phyloP scores from a whole-genome alignment of 116 monocot genomes.

The Zostera marina region DNA sequence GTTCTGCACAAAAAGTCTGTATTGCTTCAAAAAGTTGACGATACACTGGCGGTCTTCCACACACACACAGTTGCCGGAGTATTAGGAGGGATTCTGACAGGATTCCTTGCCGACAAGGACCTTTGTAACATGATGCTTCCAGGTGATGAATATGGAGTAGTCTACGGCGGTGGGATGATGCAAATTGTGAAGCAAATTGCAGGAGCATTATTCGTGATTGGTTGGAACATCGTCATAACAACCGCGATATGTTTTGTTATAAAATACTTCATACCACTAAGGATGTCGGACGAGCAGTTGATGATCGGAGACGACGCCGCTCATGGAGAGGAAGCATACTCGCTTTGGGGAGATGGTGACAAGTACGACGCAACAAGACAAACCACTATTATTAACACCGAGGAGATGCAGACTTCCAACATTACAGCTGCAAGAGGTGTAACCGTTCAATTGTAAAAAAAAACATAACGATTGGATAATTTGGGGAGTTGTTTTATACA shows the following conservation, averaged over 20 bases:
- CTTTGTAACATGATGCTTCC: slow-evolving; percentile 6
- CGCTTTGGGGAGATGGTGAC: slow-evolving; percentile 21
- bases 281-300: slow-evolving; percentile 16
- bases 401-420: background rate
- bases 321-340: slow-evolving; percentile 14
- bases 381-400: background rate
- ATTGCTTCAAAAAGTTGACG: slow-evolving; percentile 43
- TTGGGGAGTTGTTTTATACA: no score
- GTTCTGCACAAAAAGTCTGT: slow-evolving; percentile 17
- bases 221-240: slow-evolving; percentile 21
- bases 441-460: slow-evolving; percentile 8
- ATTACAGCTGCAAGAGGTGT: slow-evolving; percentile 7
- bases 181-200: slow-evolving; percentile 19
- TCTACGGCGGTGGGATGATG: slow-evolving; percentile 15
- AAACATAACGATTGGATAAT: background rate
- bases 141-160: slow-evolving; percentile 1
- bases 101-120: slow-evolving; percentile 5
- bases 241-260: slow-evolving; percentile 11
- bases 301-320: slow-evolving; percentile 18
- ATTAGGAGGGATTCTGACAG: slow-evolving; percentile 11
- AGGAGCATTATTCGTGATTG: slow-evolving; percentile 13
- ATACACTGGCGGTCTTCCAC: slow-evolving; percentile 19
- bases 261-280: slow-evolving; percentile 2
- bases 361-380: slow-evolving; percentile 11
- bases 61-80: slow-evolving; percentile 13